Evolutionary conservation across 202 grass and related monocot genomes (phyloP), one percentile per base, ranked within the genome.

Genomic region (Miscanthus sacchariflorus): DNA sequence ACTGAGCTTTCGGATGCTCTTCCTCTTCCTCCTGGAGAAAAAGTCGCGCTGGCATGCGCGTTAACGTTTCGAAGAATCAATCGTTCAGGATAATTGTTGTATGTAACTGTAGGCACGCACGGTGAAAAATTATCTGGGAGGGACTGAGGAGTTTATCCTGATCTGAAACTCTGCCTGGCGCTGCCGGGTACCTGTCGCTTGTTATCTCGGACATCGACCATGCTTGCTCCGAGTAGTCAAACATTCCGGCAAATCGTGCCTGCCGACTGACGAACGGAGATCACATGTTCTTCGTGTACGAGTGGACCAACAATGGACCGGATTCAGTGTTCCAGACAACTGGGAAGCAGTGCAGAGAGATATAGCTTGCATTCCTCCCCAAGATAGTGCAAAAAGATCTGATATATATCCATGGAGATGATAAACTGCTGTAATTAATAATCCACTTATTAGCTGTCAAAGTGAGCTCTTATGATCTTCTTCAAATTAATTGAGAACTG

Each of bases 131-230:
- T 49, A 1, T 33, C 30, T 33, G 30, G 30, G 30, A 33, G 50
- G 40, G 69, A 21, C 23, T 3, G 70, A 64, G 9, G 71, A 24
- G 50, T 66, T 54, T 38, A 54, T 78, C 90, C 10, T 88, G 76
- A 77, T 77, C 38, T 87, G 85, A 78, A 72, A 83, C 21, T 28
- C 0, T 10, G 27, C 7, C 24, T 27, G 5, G 27, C 74, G 11
- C 76, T 81, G 69, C 35, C 0, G 69, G 33, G 83, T 80, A 58
- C 40, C 73, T 92, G 82, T 92, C 87, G 83, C 79, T 89, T 89
- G 76, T 54, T 48, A 84, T 15, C 81, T 28, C 44, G 74, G 87
- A 63, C 54, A 86, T 56, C 65, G 25, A 38, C 68, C 79, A 48
- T 83, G 67, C 24, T 79, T 83, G 68, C 14, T 28, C 74, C 4